These are phyloP conservation scores for Venturia oleaginea DNA, from an alignment of 2,329 filamentous ascomycete genomes.

Conservation along the genomic window DNA sequence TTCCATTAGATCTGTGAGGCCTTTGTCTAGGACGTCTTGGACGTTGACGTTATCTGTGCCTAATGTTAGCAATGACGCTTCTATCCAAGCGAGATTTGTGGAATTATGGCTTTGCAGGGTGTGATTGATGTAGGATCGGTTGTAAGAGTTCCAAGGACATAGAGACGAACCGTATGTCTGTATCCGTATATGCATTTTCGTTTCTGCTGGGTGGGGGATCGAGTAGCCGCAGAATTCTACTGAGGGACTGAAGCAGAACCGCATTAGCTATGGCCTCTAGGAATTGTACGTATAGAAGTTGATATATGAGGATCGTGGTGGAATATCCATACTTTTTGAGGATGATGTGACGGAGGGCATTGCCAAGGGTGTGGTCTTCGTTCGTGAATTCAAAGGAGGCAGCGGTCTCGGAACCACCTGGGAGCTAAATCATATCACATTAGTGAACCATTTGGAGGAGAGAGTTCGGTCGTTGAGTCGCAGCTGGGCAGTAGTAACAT, in stretches of 20 bases:
- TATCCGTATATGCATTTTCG: constrained; percentile 94
- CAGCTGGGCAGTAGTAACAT: neutral
- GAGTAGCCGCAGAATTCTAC: constrained; percentile 98
- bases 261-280: neutral
- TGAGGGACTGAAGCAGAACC: constrained; percentile 55
- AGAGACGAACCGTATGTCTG: constrained; percentile 77
- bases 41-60: constrained; percentile 64
- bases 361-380: constrained; percentile 92
- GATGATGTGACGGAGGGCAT: constrained; percentile 87
- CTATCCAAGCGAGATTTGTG: no score
- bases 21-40: constrained; percentile 81
- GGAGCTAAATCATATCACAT: constrained; percentile 50
- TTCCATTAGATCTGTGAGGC: constrained; percentile 77
- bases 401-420: constrained; percentile 73
- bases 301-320: neutral
- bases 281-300: neutral
- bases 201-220: constrained; percentile 91
- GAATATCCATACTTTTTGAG: constrained; percentile 89
- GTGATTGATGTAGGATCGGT: neutral
- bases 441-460: neutral
- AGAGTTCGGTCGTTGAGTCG: neutral
- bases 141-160: neutral
- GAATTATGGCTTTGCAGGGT: no score
- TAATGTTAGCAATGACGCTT: constrained; percentile 6
- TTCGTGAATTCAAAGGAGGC: constrained; percentile 92